phyloP scores from a whole-genome alignment of 345 rosid species.

The Populus alba region DNA sequence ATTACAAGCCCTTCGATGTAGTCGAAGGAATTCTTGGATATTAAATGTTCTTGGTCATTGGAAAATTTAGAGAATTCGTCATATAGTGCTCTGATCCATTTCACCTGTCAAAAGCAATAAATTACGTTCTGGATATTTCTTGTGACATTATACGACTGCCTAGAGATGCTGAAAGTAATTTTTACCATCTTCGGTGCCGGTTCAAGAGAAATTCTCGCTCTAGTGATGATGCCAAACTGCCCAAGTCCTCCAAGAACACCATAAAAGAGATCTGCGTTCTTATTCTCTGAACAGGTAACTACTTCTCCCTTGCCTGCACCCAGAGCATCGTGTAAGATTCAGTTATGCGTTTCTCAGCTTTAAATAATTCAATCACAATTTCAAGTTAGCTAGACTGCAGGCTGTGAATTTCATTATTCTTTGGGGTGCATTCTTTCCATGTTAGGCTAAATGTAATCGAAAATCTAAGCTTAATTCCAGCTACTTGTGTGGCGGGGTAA shows the following conservation, averaged over 20 bases:
- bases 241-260: conserved; percentile 96
- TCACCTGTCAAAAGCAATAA: conserved; percentile 51
- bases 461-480: neutral
- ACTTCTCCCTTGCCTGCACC: conserved; percentile 86
- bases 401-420: conserved; percentile 16
- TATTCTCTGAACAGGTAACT: conserved; percentile 68
- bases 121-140: conserved; percentile 10
- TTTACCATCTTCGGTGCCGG: conserved; percentile 68
- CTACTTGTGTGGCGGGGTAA: conserved; percentile 2
- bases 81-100: conserved; percentile 88
- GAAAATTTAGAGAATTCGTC: conserved; percentile 76
- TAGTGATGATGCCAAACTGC: conserved; percentile 90
- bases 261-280: conserved; percentile 75
- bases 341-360: neutral
- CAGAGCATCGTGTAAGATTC: conserved; percentile 18
- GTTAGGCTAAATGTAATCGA: neutral
- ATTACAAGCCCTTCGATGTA: conserved; percentile 88
- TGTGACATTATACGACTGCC: neutral
- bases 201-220: conserved; percentile 72
- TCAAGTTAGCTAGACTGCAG: neutral
- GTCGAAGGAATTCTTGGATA: conserved; percentile 59
- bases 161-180: neutral
- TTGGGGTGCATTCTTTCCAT: neutral
- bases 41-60: conserved; percentile 75
- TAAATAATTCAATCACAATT: conserved; percentile 1